These are phyloP conservation scores for Helicostylum pulchrum DNA, from an alignment of 192 early-diverging fungal genomes.

Conservation along the genomic window DNA sequence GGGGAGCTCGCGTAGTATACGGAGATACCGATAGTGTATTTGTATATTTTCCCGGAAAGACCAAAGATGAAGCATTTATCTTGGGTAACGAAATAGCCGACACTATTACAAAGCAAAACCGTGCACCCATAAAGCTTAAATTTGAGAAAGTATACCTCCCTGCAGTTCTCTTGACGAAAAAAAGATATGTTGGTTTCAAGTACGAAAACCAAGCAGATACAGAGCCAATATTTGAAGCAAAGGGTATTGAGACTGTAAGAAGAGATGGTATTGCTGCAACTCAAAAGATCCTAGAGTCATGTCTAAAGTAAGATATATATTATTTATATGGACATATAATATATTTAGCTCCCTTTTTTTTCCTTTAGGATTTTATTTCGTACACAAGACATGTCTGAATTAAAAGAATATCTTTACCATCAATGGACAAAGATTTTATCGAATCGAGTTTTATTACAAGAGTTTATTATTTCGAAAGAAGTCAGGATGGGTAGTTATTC, in stretches of 20 bases:
- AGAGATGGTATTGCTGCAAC: conserved; percentile 81
- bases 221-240: conserved; percentile 84
- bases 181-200: conserved; percentile 89
- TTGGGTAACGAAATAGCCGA: conserved; percentile 81
- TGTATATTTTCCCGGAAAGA: conserved; percentile 66
- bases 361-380: conserved; percentile 66
- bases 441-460: conserved; percentile 62
- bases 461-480: conserved; percentile 89
- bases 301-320: conserved; percentile 57
- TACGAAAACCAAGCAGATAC: conserved; percentile 62
- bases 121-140: conserved; percentile 83
- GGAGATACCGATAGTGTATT: conserved; percentile 96
- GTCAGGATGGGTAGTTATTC: conserved; percentile 78
- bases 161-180: conserved; percentile 87
- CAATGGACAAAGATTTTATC: conserved; percentile 74
- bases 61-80: conserved; percentile 71
- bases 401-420: conserved; percentile 70
- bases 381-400: conserved; percentile 72
- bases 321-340: conserved; percentile 14
- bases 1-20: conserved; percentile 85
- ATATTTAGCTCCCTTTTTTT: background rate
- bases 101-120: conserved; percentile 69
- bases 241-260: conserved; percentile 93
- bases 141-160: conserved; percentile 96
- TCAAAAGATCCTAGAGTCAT: conserved; percentile 74